Evolutionary conservation across 2,329 filamentous ascomycete genomes (phyloP), one percentile per base, ranked within the genome.

Genomic region (Fusarium veterinarium): DNA sequence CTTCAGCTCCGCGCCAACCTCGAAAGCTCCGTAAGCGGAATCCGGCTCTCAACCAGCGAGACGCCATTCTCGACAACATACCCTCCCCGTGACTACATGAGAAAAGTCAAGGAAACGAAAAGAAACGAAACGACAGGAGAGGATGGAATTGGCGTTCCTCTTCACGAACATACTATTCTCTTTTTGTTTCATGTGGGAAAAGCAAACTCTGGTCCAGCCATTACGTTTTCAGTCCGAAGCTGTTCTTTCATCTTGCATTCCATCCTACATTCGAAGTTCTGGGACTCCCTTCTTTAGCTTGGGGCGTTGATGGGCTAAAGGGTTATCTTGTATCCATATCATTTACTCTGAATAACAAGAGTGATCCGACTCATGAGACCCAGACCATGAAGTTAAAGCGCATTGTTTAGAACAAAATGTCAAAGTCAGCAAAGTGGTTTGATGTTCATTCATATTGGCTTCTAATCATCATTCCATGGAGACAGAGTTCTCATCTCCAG

Each of bases 21-120:
- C 76, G 76, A 64, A 78, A 76, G 67, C 74, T 78, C 42, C 76
- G 75, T 61, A 78, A 78, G 73, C 76, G 75, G 65, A 71, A 72
- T 23, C 69, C 62, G 55, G 69, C 62, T 57, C 53, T 51, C 35
- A 72, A 33, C 33, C 65, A 72, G 61, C 60, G 75, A 59, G 73
- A 75, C 40, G 69, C 74, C 44, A 65, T 65, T 49, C 71, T 77
- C 31, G 67, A 73, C 30, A 62, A 64, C 33, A 58, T 76, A 42
- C 33, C 67, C 48, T 52, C 52, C 33, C 48, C 53, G 11, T 71
- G 57, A 71, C 37, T 46, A 23, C 33, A 57, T 8, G 57, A 16
- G 33, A 30, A 56, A 45, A 14, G 42, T 30, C 51, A 62, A 41
- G 49, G 38, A 60, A 53, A 38, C 28, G 33, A 49, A 31, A 28